Evolutionary conservation across 805 yeast genomes (phyloP), one percentile per base, ranked within the genome.

Genomic region (Jamesozyma lodderae): DNA sequence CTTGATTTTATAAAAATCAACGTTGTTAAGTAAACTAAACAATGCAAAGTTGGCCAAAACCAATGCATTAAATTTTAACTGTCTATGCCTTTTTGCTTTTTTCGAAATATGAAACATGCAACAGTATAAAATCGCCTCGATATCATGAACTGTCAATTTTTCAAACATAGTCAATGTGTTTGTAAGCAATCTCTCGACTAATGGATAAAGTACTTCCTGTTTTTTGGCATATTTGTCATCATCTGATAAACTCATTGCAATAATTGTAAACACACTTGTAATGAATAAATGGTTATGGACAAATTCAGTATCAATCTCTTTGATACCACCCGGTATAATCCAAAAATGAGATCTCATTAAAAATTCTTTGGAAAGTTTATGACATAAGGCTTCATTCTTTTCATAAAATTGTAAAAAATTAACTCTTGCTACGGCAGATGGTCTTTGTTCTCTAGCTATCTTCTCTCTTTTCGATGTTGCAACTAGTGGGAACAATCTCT

Each of bases 281-380:
- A 72, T 73, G 42, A 75, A 73, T 3, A 77, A 72, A 52, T 75
- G 79, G 23, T 64, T 61, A 14, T 57, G 46, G 4, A 71, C 79
- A 49, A 70, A 75, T 9, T 58, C 57, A 27, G 66, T 52, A 29
- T 68, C 62, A 10, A 75, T 65, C 23, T 64, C 66, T 26, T 65
- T 70, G n/a, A 73, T 64, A 4, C 79, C 79, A 9, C 79, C 79
- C 1, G 80, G 80, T 4, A 74, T 69, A 32, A 76, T 73, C 77
- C 79, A 76, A 49, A 70, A 72, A 47, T 73, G 78, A 3, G 80
- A 73, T 31, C 68, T 69, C 14, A 64, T 67, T 26, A 75, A 51
- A 43, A 75, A 76, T 20, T 69, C 68, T 40, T 65, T 62, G 0
- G 73, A 68, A 22, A 75, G 49, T 31, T 60, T 56, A 6, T 71